These are phyloP conservation scores for Starmera quercuum DNA, from an alignment of 805 yeast genomes.

Conservation along the genomic window DNA sequence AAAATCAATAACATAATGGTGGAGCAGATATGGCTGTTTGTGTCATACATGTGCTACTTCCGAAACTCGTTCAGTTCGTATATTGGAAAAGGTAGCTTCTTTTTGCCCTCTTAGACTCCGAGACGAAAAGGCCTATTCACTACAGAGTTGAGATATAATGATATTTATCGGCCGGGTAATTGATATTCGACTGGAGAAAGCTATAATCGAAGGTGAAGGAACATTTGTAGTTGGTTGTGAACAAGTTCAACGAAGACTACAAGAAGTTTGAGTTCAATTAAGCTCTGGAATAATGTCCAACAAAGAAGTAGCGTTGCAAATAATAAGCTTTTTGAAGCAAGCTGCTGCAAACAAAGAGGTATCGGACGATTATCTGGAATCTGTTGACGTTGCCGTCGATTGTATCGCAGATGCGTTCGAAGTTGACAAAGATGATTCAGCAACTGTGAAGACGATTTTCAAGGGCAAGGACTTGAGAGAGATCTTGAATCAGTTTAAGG, in stretches of 20 bases:
- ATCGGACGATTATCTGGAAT: conserved; percentile 74
- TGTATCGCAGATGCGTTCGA: conserved; percentile 85
- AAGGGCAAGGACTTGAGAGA: conserved; percentile 41
- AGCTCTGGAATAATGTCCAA: conserved; percentile 22
- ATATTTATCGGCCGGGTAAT: background rate
- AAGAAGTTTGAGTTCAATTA: no score
- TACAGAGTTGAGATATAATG: no score
- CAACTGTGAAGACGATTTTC: conserved; percentile 28
- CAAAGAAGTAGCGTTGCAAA: conserved; percentile 63
- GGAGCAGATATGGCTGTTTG: no score
- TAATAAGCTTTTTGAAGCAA: conserved; percentile 61
- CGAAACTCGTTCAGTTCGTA: no score
- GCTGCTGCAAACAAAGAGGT: conserved; percentile 56
- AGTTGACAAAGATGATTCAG: conserved; percentile 45
- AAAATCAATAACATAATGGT: no score
- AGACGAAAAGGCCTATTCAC: no score
- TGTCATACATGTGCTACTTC: no score
- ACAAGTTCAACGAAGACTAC: no score
- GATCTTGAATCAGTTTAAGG: conserved; percentile 26
- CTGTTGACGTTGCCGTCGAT: conserved; percentile 89
- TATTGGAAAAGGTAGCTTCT: no score
- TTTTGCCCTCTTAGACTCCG: no score
- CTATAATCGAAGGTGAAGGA: background rate
- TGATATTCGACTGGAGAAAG: background rate
- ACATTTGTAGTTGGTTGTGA: background rate